phyloP scores from a whole-genome alignment of 1,139 yeast genomes.

The Schizosaccharomyces versatilis region DNA sequence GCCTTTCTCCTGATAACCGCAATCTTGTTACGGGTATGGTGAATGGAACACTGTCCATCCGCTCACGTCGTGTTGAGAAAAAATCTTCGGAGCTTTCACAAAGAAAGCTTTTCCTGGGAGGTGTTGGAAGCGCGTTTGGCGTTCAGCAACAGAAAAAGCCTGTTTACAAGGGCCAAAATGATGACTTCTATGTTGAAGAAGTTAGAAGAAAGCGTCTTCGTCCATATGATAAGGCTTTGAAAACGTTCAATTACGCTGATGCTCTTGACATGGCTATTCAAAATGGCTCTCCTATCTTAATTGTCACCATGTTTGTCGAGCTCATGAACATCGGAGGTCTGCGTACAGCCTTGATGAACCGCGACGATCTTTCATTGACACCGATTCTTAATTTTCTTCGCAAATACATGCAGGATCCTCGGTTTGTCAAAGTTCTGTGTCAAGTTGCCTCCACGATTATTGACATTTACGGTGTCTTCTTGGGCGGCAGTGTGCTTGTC shows the following conservation, averaged over 20 bases:
- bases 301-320: constrained; percentile 60
- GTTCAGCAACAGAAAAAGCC: constrained; percentile 16
- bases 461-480: constrained; percentile 13
- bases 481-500: constrained; percentile 53
- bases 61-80: constrained; percentile 50
- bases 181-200: constrained; percentile 23
- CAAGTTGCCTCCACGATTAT: constrained; percentile 61
- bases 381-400: constrained; percentile 72
- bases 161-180: constrained; percentile 28
- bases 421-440: constrained; percentile 51
- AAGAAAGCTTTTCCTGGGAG: constrained; percentile 11
- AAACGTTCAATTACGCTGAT: constrained; percentile 77
- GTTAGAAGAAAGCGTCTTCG: constrained; percentile 34
- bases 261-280: constrained; percentile 73
- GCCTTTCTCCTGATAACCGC: constrained; percentile 40
- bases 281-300: constrained; percentile 55
- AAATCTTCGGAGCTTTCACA: constrained; percentile 26
- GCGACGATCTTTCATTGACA: constrained; percentile 69
- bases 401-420: constrained; percentile 51
- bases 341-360: constrained; percentile 47
- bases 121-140: constrained; percentile 22
- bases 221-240: constrained; percentile 62
- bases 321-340: constrained; percentile 74
- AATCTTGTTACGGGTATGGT: constrained; percentile 90
- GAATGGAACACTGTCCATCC: constrained; percentile 65